Evolutionary conservation across 371 early-diverging fungal species (phyloP).

Genomic region (Vittaforma corneae): DNA sequence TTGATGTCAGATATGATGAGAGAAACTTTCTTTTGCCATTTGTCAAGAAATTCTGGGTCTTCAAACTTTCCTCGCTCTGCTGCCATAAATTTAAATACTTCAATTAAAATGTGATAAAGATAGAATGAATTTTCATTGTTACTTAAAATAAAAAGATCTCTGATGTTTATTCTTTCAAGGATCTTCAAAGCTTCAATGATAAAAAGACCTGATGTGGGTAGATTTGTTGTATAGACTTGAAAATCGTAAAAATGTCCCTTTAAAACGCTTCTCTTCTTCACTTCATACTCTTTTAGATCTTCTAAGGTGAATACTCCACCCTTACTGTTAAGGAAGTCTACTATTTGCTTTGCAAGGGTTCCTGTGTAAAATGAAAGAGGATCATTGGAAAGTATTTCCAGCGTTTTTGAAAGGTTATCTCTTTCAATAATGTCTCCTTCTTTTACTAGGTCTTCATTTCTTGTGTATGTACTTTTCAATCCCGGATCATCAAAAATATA

Average conservation of each 20-base stretch:
- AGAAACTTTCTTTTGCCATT: slow-evolving; percentile 16
- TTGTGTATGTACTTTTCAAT: slow-evolving; percentile 65
- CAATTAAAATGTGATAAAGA: slow-evolving; percentile 62
- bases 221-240: slow-evolving; percentile 42
- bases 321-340: slow-evolving; percentile 62
- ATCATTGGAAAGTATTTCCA: slow-evolving; percentile 67
- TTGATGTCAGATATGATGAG: slow-evolving; percentile 64
- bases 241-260: slow-evolving; percentile 62
- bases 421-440: slow-evolving; percentile 68
- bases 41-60: slow-evolving; percentile 64
- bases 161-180: slow-evolving; percentile 68
- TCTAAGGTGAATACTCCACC: slow-evolving; percentile 72
- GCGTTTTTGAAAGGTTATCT: slow-evolving; percentile 66
- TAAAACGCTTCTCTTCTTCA: slow-evolving; percentile 64
- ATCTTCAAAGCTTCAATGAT: slow-evolving; percentile 73
- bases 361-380: slow-evolving; percentile 80
- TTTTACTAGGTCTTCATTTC: slow-evolving; percentile 61
- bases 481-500: slow-evolving; percentile 61
- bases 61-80: slow-evolving; percentile 70
- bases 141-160: slow-evolving; percentile 56
- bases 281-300: slow-evolving; percentile 67
- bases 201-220: slow-evolving; percentile 63
- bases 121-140: slow-evolving; percentile 14
- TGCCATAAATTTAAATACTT: slow-evolving; percentile 77
- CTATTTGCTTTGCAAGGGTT: slow-evolving; percentile 66